Percentiles rank a stretch among this genome's conserved stretches.
Conservation (phyloP, 176 grass and related monocot species). For the Cenchrus americanus region DNA sequence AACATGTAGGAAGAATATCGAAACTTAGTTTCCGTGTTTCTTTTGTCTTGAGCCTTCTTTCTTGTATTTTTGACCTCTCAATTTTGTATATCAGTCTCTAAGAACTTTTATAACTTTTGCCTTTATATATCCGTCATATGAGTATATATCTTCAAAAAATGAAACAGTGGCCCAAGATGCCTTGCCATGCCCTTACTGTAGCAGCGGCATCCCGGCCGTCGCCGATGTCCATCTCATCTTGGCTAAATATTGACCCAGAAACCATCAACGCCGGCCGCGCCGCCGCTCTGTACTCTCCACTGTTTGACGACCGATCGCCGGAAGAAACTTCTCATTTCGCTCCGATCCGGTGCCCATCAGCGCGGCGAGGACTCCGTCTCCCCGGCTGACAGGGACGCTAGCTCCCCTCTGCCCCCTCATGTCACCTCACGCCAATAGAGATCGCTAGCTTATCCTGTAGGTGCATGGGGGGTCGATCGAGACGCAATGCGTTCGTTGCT, state of each 20-base stretch:
- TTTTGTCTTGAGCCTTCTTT: too few species aligned
- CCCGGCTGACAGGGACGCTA: background rate
- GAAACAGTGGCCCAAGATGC: background rate
- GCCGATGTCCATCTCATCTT: background rate
- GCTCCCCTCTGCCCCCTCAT: background rate
- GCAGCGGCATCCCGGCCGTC: background rate
- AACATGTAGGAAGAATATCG: too few species aligned
- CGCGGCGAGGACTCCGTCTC: background rate
- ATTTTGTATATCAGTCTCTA: too few species aligned
- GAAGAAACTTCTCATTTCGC: background rate
- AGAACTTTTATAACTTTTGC: too few species aligned
- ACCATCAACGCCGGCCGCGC: background rate
- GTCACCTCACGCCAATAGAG: background rate
- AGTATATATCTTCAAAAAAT: too few species aligned
- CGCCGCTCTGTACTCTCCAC: background rate
- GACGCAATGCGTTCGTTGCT: background rate
- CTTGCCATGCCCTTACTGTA: background rate
- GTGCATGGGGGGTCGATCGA: background rate
- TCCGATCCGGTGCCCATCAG: too few species aligned
- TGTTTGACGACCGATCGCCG: background rate
- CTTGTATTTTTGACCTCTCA: too few species aligned
- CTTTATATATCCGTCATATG: too few species aligned
- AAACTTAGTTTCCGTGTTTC: too few species aligned
- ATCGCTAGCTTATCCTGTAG: background rate
- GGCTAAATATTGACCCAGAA: background rate